phyloP scores from a whole-genome alignment of 2,329 filamentous ascomycete genomes.

The Aspergillus tanneri region DNA sequence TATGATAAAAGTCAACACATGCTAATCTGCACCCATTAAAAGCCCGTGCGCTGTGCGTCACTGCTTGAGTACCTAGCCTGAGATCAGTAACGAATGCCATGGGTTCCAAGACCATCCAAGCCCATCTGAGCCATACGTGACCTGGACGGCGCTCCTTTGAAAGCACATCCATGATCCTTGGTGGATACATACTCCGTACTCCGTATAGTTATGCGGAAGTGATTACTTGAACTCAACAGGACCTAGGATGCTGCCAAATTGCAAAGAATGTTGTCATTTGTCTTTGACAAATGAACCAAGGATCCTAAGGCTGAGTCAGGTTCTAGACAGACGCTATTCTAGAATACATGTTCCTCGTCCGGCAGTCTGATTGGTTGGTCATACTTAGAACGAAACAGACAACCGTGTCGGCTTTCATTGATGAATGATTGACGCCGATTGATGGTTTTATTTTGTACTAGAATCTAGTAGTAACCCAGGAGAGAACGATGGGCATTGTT shows the following conservation, averaged over 20 bases:
- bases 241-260: constrained; percentile 2
- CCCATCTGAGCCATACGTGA: constrained; percentile 5
- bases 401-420: neutral
- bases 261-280: constrained; percentile 9
- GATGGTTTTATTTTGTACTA: neutral
- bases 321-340: constrained; percentile 10
- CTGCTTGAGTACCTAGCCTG: neutral
- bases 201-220: constrained; percentile 7
- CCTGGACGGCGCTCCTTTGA: neutral
- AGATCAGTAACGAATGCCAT: neutral
- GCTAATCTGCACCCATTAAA: neutral
- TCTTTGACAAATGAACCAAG: constrained; percentile 7
- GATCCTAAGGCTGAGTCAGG: constrained; percentile 8
- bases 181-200: neutral
- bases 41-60: constrained; percentile 12
- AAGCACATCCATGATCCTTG: neutral
- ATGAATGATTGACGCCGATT: neutral
- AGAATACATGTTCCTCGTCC: neutral
- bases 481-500: neutral
- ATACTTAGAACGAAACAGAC: constrained; percentile 12
- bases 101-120: neutral
- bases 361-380: constrained; percentile 8
- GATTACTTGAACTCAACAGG: neutral
- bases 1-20: constrained; percentile 1
- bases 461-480: neutral